Base-by-base conservation (phyloP, 495 filamentous ascomycete genomes). In the Neurospora sp. region DNA sequence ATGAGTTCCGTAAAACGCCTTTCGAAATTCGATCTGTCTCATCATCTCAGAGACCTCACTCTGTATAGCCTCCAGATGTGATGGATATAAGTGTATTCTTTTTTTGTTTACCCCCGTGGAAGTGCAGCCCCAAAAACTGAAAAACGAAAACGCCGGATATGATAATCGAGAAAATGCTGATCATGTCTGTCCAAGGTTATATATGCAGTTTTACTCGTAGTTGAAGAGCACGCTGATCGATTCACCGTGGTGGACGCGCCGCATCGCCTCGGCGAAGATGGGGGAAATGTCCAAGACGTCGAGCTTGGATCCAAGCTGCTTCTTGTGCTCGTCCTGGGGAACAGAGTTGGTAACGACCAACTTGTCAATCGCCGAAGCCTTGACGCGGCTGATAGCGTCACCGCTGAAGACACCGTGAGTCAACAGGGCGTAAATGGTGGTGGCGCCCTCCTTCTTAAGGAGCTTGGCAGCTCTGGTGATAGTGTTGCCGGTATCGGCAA, bases 391-490 rank as follows among this genome's bases (percentile, higher is more conserved):
- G 77, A 98, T 96, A 70, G 96, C 96, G 81, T 98, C 96, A 5
- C 96, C 96, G 81, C 92, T 94, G 76, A 99, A 86, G 59, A 98
- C 93, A 59, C 94, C 96, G 78, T 99, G 96, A 18, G 96, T 99
- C 72, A 99, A 87, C 69, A 99, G 82, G 6, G 96, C 96, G 80
- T 94, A 95, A 46, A 99, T 94, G 59, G 89, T 87, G 6, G 90
- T 92, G 5, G 96, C 96, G 69, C 94, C 93, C 80, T 97, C 93
- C 73, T 93, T 94, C 84, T 98, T 97, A 75, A 98, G 85, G 6
- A 98, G 87, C 85, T 98, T 98, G 35, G 96, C 96, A 18, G 96
- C 96, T 69, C 96, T 89, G 1, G 96, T 98, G 77, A 99, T 97
- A 14, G 96, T 99, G 82, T 98, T 98, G 70, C 92, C 94, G 4